These are phyloP conservation scores for Litchi chinensis DNA, from an alignment of 345 rosid species.

Conservation along the genomic window DNA sequence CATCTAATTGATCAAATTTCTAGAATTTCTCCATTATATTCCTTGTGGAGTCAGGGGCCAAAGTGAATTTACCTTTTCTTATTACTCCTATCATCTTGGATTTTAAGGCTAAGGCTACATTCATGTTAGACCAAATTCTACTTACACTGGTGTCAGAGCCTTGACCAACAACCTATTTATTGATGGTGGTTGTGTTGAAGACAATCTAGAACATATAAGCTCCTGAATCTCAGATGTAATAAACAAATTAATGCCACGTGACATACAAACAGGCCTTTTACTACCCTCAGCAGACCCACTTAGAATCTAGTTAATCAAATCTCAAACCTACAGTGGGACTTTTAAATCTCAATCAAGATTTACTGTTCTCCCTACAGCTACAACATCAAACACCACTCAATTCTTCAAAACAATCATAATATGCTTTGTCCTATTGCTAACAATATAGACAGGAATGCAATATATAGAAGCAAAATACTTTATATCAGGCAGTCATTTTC, in stretches of 20 bases:
- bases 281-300: background rate
- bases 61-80: too few relatives aligned
- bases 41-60: too few relatives aligned
- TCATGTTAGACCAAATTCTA: background rate
- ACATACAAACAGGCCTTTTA: background rate
- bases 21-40: background rate
- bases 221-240: background rate
- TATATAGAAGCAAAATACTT: background rate
- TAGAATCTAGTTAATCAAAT: background rate
- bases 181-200: background rate
- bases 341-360: background rate
- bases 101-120: background rate
- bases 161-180: background rate
- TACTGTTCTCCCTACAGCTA: background rate
- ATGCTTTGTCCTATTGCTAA: background rate
- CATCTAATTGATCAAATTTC: background rate
- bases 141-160: background rate
- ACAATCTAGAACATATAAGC: background rate
- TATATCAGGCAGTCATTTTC: background rate
- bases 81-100: background rate
- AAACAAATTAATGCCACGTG: background rate
- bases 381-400: background rate
- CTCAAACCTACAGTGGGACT: background rate
- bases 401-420: background rate
- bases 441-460: background rate